These are phyloP conservation scores for Aethionema arabicum DNA, from an alignment of 345 rosid species.

Conservation along the genomic window DNA sequence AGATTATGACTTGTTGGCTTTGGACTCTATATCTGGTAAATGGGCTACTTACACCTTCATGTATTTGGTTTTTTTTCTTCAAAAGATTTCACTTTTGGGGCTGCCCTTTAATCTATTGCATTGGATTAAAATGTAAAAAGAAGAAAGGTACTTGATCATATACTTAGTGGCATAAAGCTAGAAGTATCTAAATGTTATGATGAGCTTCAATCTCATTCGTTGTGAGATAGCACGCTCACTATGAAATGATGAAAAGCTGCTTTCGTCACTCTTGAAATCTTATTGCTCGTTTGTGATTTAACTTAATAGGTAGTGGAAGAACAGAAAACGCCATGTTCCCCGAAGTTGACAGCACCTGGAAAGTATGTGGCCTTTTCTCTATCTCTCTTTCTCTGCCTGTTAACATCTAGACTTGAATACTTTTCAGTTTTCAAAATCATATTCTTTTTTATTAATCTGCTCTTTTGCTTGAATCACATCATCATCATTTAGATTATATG, in stretches of 20 bases:
- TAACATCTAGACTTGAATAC: slow-evolving; percentile 30
- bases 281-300: slow-evolving; percentile 8
- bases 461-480: slow-evolving; percentile 18
- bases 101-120: not conserved
- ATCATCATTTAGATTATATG: slow-evolving; percentile 23
- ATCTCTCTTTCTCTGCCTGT: slow-evolving; percentile 25
- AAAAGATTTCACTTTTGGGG: slow-evolving; percentile 4
- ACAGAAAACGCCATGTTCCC: slow-evolving; percentile 82
- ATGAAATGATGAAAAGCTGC: slow-evolving; percentile 32
- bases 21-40: slow-evolving; percentile 92
- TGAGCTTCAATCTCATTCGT: slow-evolving; percentile 25
- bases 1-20: slow-evolving; percentile 86
- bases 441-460: slow-evolving; percentile 1
- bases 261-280: slow-evolving; percentile 18
- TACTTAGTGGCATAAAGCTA: slow-evolving; percentile 16
- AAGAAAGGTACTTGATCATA: slow-evolving; percentile 26
- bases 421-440: slow-evolving; percentile 27
- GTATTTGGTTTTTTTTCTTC: slow-evolving; percentile 20
- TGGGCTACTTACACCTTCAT: slow-evolving; percentile 20
- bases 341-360: slow-evolving; percentile 93
- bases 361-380: slow-evolving; percentile 53
- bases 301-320: slow-evolving; percentile 51
- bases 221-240: slow-evolving; percentile 29
- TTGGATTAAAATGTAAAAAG: slow-evolving; percentile 1
- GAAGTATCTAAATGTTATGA: slow-evolving; percentile 29